Base-by-base conservation (phyloP, 257 asterid genomes). In the Buddleja alternifolia region DNA sequence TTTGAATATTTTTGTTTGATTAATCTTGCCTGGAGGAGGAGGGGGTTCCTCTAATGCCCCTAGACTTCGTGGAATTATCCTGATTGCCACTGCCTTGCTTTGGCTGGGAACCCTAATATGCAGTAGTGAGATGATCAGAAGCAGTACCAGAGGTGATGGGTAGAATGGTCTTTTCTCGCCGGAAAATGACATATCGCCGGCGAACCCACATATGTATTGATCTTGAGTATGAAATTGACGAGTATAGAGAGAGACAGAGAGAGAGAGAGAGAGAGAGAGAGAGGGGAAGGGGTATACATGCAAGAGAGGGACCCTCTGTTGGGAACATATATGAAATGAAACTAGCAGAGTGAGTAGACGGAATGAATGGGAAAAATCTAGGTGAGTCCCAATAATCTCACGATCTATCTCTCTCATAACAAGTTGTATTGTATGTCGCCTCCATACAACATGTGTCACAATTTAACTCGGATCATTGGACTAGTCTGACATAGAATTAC, bases 161-260 rank as follows among this genome's bases (percentile, higher is more conserved):
- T 56, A 24, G 61, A 66, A 73, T 21, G 69, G 78, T 60, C 44
- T 67, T 71, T 75, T 83, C 65, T 64, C 65, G 69, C 80, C 78
- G 88, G 81, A 32, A 72, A 74, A 77, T 72, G 85, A 77, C 93
- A 88, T n/a, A n/a, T 86, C 78, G 76, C 75, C 81, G 82, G 77
- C 59, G 73, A 66, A 74, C 82, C 87, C 81, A 72, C 92, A 83
- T 81, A 89, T 29, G 5, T 29, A 29, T 29, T n/a, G n/a, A n/a
- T 29, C 34, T 29, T 75, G 72, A 77, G 85, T 60, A 34, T 67
- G 86, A 82, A n/a, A 78, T 70, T 84, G 83, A 84, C 88, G 86
- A 85, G 15, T 21, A 44, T 19, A 11, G 47, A 62, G 78, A 68
- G 78, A 25, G 66, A 4, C 6, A 4, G 25, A 9, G 19, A 14